Evolutionary conservation across 1,284 basidiomycete species (phyloP).

Genomic region (Apiotrichum sp.): DNA sequence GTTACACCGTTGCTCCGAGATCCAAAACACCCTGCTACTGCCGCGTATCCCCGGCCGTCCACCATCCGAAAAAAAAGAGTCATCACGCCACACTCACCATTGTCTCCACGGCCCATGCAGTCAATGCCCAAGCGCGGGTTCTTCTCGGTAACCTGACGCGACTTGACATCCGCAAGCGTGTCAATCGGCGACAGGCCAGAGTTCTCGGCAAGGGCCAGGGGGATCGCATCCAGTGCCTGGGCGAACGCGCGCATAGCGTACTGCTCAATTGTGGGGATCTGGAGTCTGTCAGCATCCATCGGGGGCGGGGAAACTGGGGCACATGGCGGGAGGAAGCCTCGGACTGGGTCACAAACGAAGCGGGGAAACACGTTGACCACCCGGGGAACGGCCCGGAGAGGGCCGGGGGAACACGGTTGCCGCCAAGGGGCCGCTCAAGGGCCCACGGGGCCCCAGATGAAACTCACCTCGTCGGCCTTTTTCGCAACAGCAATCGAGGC

Average conservation of each 20-base stretch:
- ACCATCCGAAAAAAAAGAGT: not conserved
- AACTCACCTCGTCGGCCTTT: slow-evolving; percentile 79
- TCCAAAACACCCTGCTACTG: not conserved
- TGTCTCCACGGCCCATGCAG: slow-evolving; percentile 77
- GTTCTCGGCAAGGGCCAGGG: slow-evolving; percentile 94
- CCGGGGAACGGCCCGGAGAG: too few species aligned
- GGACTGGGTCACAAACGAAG: too few species aligned
- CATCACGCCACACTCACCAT: slow-evolving; percentile 54
- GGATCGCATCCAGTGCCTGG: slow-evolving; percentile 85
- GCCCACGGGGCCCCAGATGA: slow-evolving; percentile 4
- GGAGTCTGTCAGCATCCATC: not conserved
- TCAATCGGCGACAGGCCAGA: slow-evolving; percentile 94
- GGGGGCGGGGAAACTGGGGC: not conserved
- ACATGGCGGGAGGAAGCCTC: too few species aligned
- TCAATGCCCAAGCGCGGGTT: slow-evolving; percentile 87
- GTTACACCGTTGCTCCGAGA: slow-evolving; percentile 1
- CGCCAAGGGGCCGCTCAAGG: not conserved
- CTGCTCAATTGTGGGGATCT: slow-evolving; percentile 93
- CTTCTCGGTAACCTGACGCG: slow-evolving; percentile 80
- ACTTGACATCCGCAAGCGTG: slow-evolving; percentile 90
- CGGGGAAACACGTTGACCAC: not conserved
- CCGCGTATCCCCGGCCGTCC: not conserved
- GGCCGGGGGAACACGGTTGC: not conserved
- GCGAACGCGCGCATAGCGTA: slow-evolving; percentile 99
- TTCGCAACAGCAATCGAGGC: slow-evolving; percentile 87